Conservation (phyloP, 2,329 filamentous ascomycete species). For the Pseudocercospora vitis region DNA sequence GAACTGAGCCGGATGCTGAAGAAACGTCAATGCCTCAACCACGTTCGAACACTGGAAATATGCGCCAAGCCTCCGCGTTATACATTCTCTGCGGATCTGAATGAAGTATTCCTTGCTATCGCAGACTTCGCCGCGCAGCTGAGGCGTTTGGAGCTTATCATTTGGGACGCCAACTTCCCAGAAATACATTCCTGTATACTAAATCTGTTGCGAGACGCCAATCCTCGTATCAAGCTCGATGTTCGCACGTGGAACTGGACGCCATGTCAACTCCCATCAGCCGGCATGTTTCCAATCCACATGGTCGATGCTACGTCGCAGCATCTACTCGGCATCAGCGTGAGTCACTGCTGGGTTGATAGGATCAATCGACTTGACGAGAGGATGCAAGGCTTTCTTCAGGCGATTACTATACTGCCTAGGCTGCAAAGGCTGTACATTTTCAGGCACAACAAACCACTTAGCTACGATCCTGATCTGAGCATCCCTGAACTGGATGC, state of each 20-base stretch:
- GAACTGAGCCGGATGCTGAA: neutral
- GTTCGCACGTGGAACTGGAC: constrained; percentile 2
- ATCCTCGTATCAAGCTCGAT: neutral
- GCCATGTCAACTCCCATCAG: constrained; percentile 3
- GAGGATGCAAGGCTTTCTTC: constrained; percentile 1
- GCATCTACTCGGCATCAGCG: neutral
- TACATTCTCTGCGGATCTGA: neutral
- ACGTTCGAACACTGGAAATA: neutral
- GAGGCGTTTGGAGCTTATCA: neutral
- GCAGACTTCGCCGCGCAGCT: neutral
- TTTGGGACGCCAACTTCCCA: neutral
- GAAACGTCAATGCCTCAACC: neutral
- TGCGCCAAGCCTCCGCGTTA: neutral
- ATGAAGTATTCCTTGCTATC: neutral
- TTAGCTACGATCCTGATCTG: neutral
- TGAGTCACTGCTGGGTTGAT: neutral
- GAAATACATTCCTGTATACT: neutral
- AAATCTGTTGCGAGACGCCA: neutral
- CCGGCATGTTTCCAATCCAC: neutral
- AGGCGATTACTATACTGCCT: neutral
- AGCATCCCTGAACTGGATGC: neutral
- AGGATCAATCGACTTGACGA: neutral
- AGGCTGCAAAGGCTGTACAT: neutral
- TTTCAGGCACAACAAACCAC: neutral
- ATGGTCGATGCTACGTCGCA: neutral